Conservation (phyloP, 2,329 filamentous ascomycete genomes). For the Botryosphaeria dothidea region DNA sequence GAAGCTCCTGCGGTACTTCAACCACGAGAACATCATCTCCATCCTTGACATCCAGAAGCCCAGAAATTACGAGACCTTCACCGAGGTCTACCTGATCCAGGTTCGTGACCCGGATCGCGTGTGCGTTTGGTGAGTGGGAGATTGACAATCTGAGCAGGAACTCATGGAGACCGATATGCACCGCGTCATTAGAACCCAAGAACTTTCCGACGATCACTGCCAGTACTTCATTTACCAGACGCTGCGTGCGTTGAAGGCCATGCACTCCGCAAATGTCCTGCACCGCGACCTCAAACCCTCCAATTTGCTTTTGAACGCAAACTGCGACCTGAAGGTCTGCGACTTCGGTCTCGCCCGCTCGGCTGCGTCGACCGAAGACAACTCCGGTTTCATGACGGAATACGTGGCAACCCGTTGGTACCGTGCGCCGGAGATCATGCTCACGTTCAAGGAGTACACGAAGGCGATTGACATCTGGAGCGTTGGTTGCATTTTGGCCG, state of each 20-base stretch:
- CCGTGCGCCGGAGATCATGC: constrained; percentile 98
- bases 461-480: constrained; percentile 99
- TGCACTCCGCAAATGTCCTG: constrained; percentile 98
- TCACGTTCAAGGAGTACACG: constrained; percentile 99
- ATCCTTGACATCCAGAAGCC: constrained; percentile 99
- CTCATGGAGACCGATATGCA: constrained; percentile 99
- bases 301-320: constrained; percentile 94
- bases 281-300: constrained; percentile 97
- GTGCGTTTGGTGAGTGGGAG: not conserved
- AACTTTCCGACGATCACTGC: constrained; percentile 98
- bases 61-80: constrained; percentile 91
- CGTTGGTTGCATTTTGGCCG: constrained; percentile 94
- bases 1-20: constrained; percentile 98
- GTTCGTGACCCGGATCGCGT: constrained; percentile 46
- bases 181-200: constrained; percentile 95
- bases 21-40: constrained; percentile 99
- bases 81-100: constrained; percentile 98
- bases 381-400: constrained; percentile 99
- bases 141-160: constrained; percentile 59
- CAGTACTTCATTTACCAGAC: constrained; percentile 99
- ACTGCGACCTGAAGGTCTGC: constrained; percentile 98
- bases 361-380: constrained; percentile 95
- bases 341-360: constrained; percentile 96
- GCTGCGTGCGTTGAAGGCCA: constrained; percentile 92
- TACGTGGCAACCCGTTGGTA: constrained; percentile 99